These are phyloP conservation scores for Solanum hybrid DNA, from an alignment of 305 asterid genomes.

Conservation along the genomic window DNA sequence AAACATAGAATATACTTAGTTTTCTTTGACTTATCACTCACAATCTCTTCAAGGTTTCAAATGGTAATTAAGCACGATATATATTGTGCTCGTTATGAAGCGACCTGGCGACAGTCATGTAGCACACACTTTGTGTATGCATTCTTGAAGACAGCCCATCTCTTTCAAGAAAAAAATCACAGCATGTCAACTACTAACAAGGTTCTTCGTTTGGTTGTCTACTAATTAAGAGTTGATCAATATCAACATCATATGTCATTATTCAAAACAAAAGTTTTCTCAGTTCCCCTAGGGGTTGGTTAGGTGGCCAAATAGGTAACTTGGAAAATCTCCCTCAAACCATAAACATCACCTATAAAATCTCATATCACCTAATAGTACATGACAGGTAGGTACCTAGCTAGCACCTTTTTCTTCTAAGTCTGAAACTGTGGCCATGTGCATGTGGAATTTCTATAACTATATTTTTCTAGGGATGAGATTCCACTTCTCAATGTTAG, in stretches of 20 bases:
- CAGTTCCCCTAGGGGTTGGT: background rate
- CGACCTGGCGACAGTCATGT: background rate
- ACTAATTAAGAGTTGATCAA: background rate
- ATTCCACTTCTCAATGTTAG: conserved; percentile 7
- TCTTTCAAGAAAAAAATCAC: background rate
- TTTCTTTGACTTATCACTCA: too few relatives aligned
- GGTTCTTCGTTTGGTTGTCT: background rate
- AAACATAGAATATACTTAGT: background rate
- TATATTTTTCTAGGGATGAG: background rate
- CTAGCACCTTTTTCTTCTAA: background rate
- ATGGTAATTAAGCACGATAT: background rate
- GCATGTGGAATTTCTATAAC: background rate
- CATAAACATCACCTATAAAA: background rate
- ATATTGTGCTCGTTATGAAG: background rate
- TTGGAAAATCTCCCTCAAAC: background rate
- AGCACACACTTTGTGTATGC: background rate
- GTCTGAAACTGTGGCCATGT: background rate
- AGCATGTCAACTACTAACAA: background rate
- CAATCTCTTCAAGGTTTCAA: too few relatives aligned
- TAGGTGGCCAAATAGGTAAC: background rate
- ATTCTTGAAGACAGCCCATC: background rate
- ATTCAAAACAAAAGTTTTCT: background rate
- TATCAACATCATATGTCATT: background rate
- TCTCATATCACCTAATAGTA: background rate
- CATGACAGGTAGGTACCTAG: background rate